A percentile compares a stretch with the other conserved stretches of the same genome.
Conservation (phyloP, 2,329 filamentous ascomycete species). For the Colletotrichum lindemuthianum region DNA sequence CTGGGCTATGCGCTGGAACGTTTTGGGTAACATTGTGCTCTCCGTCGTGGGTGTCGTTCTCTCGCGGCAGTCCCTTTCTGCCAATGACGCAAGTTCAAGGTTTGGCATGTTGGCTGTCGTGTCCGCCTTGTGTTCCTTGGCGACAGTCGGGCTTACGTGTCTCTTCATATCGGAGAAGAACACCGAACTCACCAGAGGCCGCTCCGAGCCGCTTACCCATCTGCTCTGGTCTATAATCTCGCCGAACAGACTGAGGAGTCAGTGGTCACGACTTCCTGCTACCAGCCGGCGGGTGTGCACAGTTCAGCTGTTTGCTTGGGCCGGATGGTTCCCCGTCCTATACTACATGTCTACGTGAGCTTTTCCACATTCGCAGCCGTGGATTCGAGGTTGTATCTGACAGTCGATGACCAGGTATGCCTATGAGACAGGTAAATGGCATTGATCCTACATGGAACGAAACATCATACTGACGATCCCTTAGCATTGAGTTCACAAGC, state of each 20-base stretch:
- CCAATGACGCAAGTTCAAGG: not conserved
- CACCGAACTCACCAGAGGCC: not conserved
- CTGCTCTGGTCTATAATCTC: not conserved
- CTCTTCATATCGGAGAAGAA: not conserved
- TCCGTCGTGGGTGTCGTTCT: not conserved
- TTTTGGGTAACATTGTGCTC: not conserved
- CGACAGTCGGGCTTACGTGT: not conserved
- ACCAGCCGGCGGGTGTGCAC: not conserved
- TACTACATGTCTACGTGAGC: not conserved
- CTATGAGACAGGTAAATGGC: not conserved
- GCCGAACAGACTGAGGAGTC: not conserved
- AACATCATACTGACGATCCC: too few relatives aligned
- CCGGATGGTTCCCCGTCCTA: not conserved
- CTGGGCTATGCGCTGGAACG: slow-evolving; percentile 10
- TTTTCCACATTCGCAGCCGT: too few relatives aligned
- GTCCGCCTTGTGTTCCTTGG: not conserved
- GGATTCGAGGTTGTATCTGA: not conserved
- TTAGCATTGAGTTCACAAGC: too few relatives aligned
- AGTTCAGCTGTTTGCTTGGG: not conserved
- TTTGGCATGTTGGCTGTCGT: not conserved
- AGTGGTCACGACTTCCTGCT: not conserved
- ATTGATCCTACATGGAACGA: too few relatives aligned
- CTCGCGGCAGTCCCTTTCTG: not conserved
- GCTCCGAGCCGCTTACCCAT: not conserved
- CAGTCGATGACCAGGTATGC: not conserved